A percentile compares a stretch with the other conserved stretches of the same genome.
These are phyloP conservation scores for Boletus sensibilis DNA, from an alignment of 768 basidiomycete genomes.

Conservation along the genomic window DNA sequence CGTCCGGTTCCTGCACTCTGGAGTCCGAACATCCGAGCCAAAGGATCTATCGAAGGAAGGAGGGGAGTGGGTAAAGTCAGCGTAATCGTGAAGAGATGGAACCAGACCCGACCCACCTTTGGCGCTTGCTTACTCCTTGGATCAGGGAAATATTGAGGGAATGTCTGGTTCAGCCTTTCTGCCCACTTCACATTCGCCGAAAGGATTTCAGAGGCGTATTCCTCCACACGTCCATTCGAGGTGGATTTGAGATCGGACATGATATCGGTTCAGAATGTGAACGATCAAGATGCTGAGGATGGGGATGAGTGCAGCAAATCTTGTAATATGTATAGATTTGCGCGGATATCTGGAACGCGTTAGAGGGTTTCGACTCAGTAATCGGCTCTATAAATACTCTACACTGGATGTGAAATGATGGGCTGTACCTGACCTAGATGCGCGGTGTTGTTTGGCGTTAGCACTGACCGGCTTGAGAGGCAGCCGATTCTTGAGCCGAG, in stretches of 20 bases:
- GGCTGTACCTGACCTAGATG: neutral
- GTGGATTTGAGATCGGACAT: neutral
- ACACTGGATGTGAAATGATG: neutral
- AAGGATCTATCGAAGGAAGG: conserved; percentile 46
- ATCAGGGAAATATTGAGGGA: conserved; percentile 24
- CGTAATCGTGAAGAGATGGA: neutral
- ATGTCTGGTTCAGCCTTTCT: conserved; percentile 18
- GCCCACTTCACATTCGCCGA: conserved; percentile 16
- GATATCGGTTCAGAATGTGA: neutral
- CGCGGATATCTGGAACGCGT: neutral
- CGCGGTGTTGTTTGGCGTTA: too few species aligned
- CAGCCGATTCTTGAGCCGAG: too few species aligned
- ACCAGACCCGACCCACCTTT: conserved; percentile 10
- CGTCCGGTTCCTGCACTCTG: conserved; percentile 76
- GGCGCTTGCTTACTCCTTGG: conserved; percentile 10
- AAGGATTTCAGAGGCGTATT: neutral
- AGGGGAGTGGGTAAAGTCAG: neutral
- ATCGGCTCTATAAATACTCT: too few species aligned
- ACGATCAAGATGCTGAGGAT: neutral
- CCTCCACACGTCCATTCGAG: neutral
- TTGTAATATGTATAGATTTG: neutral
- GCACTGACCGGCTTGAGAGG: neutral
- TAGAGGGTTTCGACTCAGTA: neutral
- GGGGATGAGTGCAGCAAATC: neutral
- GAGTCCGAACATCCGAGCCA: conserved; percentile 88